These are phyloP conservation scores for Diaporthe australafricana DNA, from an alignment of 2,329 filamentous ascomycete species.

Conservation along the genomic window DNA sequence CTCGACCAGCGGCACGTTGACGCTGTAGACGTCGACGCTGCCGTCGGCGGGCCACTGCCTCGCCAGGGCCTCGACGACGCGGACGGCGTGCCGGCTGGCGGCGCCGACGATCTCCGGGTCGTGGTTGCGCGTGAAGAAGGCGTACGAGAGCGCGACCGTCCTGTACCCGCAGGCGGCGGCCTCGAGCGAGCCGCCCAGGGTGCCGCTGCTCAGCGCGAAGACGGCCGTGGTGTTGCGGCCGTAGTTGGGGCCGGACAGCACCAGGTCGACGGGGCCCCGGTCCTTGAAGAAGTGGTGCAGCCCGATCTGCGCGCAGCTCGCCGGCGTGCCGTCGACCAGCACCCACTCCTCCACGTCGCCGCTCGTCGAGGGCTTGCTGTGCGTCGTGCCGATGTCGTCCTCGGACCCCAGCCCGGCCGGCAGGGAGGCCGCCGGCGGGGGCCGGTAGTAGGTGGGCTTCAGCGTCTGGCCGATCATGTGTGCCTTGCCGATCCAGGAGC, in stretches of 20 bases:
- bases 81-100: constrained; percentile 79
- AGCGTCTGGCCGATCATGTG: constrained; percentile 93
- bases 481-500: constrained; percentile 98
- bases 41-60: constrained; percentile 76
- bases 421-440: constrained; percentile 52
- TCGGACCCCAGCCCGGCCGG: constrained; percentile 52
- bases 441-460: constrained; percentile 85
- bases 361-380: constrained; percentile 64
- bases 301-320: constrained; percentile 84
- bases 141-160: constrained; percentile 88
- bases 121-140: constrained; percentile 88
- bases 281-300: constrained; percentile 83
- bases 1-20: constrained; percentile 89
- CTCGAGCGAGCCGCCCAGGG: constrained; percentile 81
- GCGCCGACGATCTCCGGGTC: constrained; percentile 83
- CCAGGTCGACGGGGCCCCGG: constrained; percentile 78
- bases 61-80: constrained; percentile 82
- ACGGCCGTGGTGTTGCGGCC: constrained; percentile 85
- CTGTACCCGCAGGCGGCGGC: constrained; percentile 76
- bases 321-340: constrained; percentile 83
- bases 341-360: constrained; percentile 80
- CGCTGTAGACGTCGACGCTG: constrained; percentile 84
- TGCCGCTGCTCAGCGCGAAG: constrained; percentile 82
- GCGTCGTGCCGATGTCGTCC: constrained; percentile 76
- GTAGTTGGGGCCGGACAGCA: constrained; percentile 85